These are phyloP conservation scores for Physcomitrellopsis africana DNA, from an alignment of 225 moss, liverwort and hornwort genomes.

Conservation along the genomic window DNA sequence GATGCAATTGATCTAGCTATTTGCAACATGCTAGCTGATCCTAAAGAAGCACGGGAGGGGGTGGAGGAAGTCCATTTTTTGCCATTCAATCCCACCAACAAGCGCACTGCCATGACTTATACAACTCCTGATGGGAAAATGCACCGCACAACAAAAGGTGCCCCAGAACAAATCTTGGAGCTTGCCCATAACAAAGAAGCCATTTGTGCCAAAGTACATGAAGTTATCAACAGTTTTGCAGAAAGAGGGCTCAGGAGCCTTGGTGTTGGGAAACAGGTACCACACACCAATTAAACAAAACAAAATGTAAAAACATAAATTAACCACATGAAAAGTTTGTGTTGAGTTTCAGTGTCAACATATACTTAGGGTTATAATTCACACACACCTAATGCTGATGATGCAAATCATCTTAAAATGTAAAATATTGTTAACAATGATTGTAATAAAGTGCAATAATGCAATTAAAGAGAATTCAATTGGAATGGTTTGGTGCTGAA, in stretches of 20 bases:
- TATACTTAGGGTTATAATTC: no score
- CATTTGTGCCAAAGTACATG: conserved; percentile 44
- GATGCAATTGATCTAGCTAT: conserved; percentile 69
- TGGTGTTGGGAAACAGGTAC: conserved; percentile 57
- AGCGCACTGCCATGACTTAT: conserved; percentile 63
- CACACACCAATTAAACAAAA: no score
- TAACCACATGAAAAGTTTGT: no score
- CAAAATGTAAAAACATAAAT: background rate
- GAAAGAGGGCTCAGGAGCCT: conserved; percentile 64
- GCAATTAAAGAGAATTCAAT: no score
- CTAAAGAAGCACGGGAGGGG: conserved; percentile 60
- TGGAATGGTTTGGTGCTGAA: background rate
- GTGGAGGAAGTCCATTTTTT: conserved; percentile 69
- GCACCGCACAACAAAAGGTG: conserved; percentile 66
- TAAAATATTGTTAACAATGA: background rate
- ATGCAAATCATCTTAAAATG: no score
- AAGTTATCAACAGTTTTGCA: conserved; percentile 65
- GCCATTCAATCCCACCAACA: conserved; percentile 71
- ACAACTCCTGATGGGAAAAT: conserved; percentile 51
- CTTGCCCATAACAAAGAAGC: conserved; percentile 48
- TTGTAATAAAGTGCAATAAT: background rate
- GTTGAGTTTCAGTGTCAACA: no score
- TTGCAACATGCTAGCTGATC: conserved; percentile 54
- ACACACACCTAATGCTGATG: no score
- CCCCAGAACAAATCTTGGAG: conserved; percentile 65